Evolutionary conservation across 495 filamentous ascomycete genomes (phyloP).

Genomic region (Aspergillus wentii): DNA sequence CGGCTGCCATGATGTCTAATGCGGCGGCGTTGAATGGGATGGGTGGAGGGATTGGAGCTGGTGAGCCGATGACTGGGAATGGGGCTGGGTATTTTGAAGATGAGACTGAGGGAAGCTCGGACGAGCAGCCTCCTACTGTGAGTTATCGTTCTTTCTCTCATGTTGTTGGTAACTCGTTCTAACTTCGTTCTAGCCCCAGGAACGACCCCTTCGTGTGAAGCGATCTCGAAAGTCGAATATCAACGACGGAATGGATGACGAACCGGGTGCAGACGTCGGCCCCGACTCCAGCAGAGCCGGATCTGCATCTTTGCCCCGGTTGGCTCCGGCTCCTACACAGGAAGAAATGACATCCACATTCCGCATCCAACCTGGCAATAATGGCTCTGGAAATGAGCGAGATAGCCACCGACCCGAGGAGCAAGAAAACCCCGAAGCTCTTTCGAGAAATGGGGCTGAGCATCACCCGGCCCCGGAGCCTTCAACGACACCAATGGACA

Average conservation of each 20-base stretch:
- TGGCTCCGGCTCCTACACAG: conserved; percentile 37
- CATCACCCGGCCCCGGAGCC: conserved; percentile 12
- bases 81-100: conserved; percentile 31
- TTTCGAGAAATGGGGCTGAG: conserved; percentile 10
- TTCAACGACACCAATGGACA: conserved; percentile 36
- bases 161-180: conserved; percentile 1
- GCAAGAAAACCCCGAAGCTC: conserved; percentile 17
- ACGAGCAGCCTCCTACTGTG: conserved; percentile 45
- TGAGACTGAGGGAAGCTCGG: conserved; percentile 45
- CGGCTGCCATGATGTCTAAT: conserved; percentile 29
- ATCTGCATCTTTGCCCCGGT: conserved; percentile 25
- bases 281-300: conserved; percentile 12
- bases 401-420: conserved; percentile 21
- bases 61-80: conserved; percentile 19
- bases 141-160: conserved; percentile 5
- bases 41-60: conserved; percentile 10
- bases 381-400: conserved; percentile 21
- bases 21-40: conserved; percentile 19
- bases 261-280: conserved; percentile 14
- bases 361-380: conserved; percentile 29
- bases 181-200: conserved; percentile 60
- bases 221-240: conserved; percentile 56
- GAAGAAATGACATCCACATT: conserved; percentile 39
- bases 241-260: conserved; percentile 17
- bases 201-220: conserved; percentile 86